Evolutionary conservation across 2,329 filamentous ascomycete genomes (phyloP).

Genomic region (Gaeumannomyces sp.): DNA sequence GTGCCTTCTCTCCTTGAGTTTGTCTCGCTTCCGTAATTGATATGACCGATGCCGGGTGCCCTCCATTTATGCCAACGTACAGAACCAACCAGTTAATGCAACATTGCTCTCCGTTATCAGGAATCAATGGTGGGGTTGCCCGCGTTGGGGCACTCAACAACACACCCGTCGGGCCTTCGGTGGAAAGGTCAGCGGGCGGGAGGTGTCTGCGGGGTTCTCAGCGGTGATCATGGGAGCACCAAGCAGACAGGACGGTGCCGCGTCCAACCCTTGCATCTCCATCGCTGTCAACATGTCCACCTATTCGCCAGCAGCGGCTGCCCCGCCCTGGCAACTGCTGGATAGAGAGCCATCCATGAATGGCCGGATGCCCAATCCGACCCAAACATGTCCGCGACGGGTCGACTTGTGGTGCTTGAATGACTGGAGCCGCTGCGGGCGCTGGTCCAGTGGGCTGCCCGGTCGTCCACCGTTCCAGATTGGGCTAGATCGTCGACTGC

Average conservation of each 20-base stretch:
- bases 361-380: not conserved
- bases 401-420: too few species aligned
- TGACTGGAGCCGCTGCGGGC: too few species aligned
- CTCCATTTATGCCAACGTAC: not conserved
- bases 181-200: not conserved
- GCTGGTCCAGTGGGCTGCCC: too few species aligned
- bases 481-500: not conserved
- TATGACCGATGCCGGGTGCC: not conserved
- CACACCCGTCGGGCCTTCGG: not conserved
- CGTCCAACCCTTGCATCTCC: not conserved
- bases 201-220: not conserved
- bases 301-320: not conserved
- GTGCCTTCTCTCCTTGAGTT: too few species aligned
- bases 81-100: too few species aligned
- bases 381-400: too few species aligned
- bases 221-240: not conserved
- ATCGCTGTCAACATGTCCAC: not conserved
- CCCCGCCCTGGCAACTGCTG: not conserved
- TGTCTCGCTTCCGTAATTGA: too few species aligned
- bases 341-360: not conserved
- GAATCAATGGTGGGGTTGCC: too few species aligned
- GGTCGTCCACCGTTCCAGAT: not conserved
- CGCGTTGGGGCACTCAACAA: too few species aligned
- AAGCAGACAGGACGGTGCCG: not conserved
- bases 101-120: too few species aligned